These are phyloP conservation scores for Vitis cinerea DNA, from an alignment of 164 flowering plant genomes.

Conservation along the genomic window DNA sequence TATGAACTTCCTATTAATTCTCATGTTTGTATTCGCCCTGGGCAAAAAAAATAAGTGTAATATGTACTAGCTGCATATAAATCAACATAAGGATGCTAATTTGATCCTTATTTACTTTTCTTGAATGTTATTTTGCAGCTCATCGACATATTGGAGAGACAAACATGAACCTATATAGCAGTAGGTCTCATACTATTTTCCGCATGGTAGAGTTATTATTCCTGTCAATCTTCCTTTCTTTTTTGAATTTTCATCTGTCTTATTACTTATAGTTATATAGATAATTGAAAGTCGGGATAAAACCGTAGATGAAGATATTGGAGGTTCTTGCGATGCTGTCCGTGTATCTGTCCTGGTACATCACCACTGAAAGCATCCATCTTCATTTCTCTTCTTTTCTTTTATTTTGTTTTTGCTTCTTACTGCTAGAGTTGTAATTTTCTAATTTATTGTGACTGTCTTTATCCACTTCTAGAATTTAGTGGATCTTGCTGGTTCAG, in stretches of 20 bases:
- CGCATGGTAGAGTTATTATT: conserved; percentile 70
- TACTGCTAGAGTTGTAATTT: neutral
- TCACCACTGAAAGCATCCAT: neutral
- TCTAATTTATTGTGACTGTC: neutral
- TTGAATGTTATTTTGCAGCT: conserved; percentile 47
- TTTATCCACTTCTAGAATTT: conserved; percentile 55
- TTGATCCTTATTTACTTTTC: neutral
- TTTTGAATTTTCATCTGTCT: neutral
- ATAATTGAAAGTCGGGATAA: conserved; percentile 92
- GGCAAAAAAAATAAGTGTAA: neutral
- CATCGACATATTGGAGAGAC: conserved; percentile 99
- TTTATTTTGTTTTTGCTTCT: neutral
- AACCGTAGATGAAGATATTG: conserved; percentile 54
- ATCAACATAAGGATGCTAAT: neutral
- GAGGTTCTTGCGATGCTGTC: conserved; percentile 83
- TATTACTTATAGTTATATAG: conserved; percentile 30
- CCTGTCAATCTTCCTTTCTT: neutral
- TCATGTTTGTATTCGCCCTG: too few relatives aligned
- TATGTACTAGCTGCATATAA: neutral
- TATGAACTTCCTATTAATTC: too few relatives aligned
- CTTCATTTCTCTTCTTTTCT: neutral
- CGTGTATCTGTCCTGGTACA: conserved; percentile 96
- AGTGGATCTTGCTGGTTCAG: conserved; percentile 98
- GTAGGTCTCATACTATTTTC: conserved; percentile 95
- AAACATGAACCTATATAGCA: conserved; percentile 90